These are phyloP conservation scores for Nepenthes mirabilis DNA, from an alignment of 148 eudicot species.

Conservation along the genomic window DNA sequence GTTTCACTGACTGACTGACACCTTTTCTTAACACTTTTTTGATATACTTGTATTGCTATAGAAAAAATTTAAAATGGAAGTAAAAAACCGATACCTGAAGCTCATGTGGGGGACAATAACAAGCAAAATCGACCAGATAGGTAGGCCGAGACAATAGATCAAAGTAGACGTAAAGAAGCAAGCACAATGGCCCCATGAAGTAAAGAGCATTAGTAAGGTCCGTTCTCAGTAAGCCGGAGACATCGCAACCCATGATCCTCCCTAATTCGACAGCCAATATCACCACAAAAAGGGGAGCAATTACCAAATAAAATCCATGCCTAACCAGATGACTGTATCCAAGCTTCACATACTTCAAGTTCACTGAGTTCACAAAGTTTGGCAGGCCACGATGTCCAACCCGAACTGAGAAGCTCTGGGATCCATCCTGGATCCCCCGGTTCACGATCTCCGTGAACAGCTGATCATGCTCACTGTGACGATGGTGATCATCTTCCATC, in stretches of 20 bases:
- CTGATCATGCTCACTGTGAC: conserved; percentile 10
- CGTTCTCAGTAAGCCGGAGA: not conserved
- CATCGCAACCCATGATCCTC: conserved; percentile 12
- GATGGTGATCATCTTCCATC: conserved; percentile 16
- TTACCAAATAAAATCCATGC: conserved; percentile 34
- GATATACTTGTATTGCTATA: too few species aligned
- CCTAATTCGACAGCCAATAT: conserved; percentile 25
- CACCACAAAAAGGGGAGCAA: conserved; percentile 22
- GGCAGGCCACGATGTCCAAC: conserved; percentile 46
- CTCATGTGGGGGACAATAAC: conserved; percentile 48
- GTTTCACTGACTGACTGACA: too few species aligned
- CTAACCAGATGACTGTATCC: conserved; percentile 49
- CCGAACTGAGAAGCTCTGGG: conserved; percentile 40
- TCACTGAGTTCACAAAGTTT: conserved; percentile 44
- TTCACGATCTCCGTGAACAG: conserved; percentile 48
- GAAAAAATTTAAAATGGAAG: too few species aligned
- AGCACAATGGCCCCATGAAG: conserved; percentile 21
- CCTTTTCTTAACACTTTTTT: too few species aligned
- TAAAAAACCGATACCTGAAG: conserved; percentile 34
- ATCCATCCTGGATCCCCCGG: conserved; percentile 44
- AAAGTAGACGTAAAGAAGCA: conserved; percentile 26
- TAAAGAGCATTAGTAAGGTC: conserved; percentile 12
- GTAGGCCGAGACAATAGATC: conserved; percentile 31
- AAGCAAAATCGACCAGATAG: conserved; percentile 63
- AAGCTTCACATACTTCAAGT: conserved; percentile 49